Evolutionary conservation across 148 eudicot species (phyloP).

Genomic region (Agrostemma githago): DNA sequence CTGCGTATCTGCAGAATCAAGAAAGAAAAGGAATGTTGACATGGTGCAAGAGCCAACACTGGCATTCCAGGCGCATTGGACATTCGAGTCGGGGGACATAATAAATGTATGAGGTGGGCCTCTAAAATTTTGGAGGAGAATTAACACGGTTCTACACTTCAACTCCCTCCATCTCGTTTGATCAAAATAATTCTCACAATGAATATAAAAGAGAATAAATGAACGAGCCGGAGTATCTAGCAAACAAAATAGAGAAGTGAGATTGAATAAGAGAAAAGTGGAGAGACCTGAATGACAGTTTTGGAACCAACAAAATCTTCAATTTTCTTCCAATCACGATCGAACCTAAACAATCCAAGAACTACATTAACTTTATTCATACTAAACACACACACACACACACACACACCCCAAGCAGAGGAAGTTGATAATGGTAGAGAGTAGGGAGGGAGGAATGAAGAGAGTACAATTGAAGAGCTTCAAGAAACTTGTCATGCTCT

Average conservation of each 20-base stretch:
- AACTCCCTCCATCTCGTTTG: no score
- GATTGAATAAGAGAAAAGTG: constrained; percentile 12
- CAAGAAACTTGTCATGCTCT: constrained; percentile 31
- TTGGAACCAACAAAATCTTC: constrained; percentile 94
- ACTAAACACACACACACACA: no score
- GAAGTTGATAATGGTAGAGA: not conserved
- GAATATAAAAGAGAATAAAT: no score
- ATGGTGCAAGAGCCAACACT: not conserved
- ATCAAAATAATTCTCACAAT: no score
- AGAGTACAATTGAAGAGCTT: constrained; percentile 30
- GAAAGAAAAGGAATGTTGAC: not conserved
- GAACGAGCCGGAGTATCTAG: no score
- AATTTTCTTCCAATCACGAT: constrained; percentile 94
- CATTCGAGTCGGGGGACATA: no score
- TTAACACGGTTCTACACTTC: no score
- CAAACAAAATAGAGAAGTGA: not conserved
- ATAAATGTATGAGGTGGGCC: no score
- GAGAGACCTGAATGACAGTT: constrained; percentile 77
- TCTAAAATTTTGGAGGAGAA: no score
- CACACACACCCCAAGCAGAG: not conserved
- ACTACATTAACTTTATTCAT: constrained; percentile 1
- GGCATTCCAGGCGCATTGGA: no score
- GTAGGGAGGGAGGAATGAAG: not conserved
- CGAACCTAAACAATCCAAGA: constrained; percentile 53
- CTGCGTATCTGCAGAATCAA: constrained; percentile 61